Percentiles rank a stretch among this genome's conserved stretches.
phyloP scores from a whole-genome alignment of 2,329 filamentous ascomycete species.

The Diaporthe sp. region DNA sequence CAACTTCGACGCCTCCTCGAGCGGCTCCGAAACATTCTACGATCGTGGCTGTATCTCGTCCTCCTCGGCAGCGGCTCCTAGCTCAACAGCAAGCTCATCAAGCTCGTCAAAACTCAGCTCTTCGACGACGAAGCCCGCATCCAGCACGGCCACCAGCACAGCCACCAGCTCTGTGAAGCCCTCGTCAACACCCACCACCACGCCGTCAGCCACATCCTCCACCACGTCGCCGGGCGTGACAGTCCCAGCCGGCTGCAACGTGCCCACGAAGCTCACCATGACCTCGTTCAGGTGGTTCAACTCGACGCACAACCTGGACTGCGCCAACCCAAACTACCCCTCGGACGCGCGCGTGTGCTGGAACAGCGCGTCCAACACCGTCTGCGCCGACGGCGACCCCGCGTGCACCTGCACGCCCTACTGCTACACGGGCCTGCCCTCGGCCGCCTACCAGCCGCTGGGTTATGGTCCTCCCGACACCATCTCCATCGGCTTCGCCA shows the following conservation, averaged over 20 bases:
- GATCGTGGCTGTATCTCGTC: slow-evolving; percentile 25
- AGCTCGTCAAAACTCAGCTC: not conserved
- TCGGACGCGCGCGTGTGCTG: slow-evolving; percentile 26
- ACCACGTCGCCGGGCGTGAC: not conserved
- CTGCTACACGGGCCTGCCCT: slow-evolving; percentile 3
- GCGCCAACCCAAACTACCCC: slow-evolving; percentile 9
- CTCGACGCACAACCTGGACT: slow-evolving; percentile 37
- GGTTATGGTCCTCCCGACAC: slow-evolving; percentile 24
- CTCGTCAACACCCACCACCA: not conserved
- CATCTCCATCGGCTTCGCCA: slow-evolving; percentile 11
- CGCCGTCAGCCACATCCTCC: not conserved
- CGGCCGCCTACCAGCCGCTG: slow-evolving; percentile 32
- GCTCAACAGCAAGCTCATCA: not conserved
- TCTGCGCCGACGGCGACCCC: slow-evolving; percentile 19
- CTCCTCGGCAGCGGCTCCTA: not conserved
- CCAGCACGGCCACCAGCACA: not conserved
- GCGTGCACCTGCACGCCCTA: slow-evolving; percentile 25
- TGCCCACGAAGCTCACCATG: slow-evolving; percentile 21
- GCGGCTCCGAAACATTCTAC: slow-evolving; percentile 17
- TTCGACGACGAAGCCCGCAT: not conserved
- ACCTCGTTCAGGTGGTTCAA: slow-evolving; percentile 36
- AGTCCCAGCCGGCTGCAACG: slow-evolving; percentile 26
- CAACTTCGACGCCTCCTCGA: slow-evolving; percentile 27
- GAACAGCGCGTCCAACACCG: slow-evolving; percentile 20
- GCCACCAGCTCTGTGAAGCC: not conserved